Conservation (phyloP, 805 yeast species). For the Schwanniomyces vanrijiae region DNA sequence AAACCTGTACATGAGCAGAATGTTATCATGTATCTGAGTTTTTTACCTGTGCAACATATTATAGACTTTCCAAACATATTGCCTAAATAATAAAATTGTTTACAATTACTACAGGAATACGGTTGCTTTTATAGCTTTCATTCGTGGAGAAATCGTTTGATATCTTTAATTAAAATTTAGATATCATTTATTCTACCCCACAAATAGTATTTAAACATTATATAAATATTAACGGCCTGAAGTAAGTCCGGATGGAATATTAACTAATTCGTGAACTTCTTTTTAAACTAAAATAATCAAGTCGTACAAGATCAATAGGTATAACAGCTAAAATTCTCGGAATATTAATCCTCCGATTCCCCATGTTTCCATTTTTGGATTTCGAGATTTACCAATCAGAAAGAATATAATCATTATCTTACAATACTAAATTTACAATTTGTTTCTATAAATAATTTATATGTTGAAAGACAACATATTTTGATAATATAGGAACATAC, state of each 20-base stretch:
- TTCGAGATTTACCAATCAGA: neutral
- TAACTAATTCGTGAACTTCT: neutral
- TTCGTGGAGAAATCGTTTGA: neutral
- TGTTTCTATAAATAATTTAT: no score
- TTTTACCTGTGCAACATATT: constrained; percentile 6
- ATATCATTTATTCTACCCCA: neutral
- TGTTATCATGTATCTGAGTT: constrained; percentile 8
- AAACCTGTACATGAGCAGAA: constrained; percentile 11
- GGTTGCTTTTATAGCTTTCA: neutral
- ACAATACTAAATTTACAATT: neutral
- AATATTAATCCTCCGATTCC: neutral
- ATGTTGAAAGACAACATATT: neutral
- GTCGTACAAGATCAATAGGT: neutral
- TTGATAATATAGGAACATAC: neutral
- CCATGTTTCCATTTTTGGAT: neutral
- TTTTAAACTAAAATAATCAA: neutral
- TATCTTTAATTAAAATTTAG: no score
- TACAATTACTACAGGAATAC: neutral
- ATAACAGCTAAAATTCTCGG: neutral
- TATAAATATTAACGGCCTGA: neutral
- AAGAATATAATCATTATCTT: neutral
- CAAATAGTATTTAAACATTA: neutral
- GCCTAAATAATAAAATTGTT: neutral
- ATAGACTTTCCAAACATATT: neutral
- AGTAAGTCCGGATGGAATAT: neutral